Percentiles rank a stretch among this genome's conserved stretches.
These are phyloP conservation scores for Coemansia sp. DNA, from an alignment of 192 early-diverging fungal genomes.

Conservation along the genomic window DNA sequence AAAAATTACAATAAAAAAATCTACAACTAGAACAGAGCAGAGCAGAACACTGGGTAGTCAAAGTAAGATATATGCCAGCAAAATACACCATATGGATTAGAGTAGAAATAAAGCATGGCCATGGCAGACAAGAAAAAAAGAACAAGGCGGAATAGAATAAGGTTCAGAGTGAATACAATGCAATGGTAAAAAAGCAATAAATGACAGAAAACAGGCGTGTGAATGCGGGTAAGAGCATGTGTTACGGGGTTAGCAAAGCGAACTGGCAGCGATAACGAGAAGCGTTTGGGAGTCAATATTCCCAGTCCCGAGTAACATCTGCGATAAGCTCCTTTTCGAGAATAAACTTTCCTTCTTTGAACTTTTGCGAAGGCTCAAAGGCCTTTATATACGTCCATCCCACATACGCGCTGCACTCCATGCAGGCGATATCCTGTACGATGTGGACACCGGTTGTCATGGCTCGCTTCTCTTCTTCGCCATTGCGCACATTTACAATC, in stretches of 20 bases:
- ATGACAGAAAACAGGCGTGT: background rate
- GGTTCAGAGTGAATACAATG: background rate
- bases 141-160: background rate
- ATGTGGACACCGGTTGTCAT: constrained; percentile 54
- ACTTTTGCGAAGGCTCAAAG: constrained; percentile 33
- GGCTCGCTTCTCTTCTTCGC: constrained; percentile 42
- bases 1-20: constrained; percentile 1
- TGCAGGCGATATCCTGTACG: constrained; percentile 45
- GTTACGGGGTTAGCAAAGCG: constrained; percentile 3
- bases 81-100: too few species aligned
- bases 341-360: constrained; percentile 54
- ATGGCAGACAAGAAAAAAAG: too few species aligned
- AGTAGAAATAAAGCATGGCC: too few species aligned
- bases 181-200: background rate
- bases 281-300: constrained; percentile 13
- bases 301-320: constrained; percentile 43
- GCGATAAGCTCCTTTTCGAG: constrained; percentile 41
- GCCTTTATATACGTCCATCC: constrained; percentile 53
- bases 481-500: constrained; percentile 39
- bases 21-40: background rate
- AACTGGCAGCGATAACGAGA: constrained; percentile 8
- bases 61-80: too few species aligned
- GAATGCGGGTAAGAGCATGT: background rate
- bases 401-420: constrained; percentile 47
- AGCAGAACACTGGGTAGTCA: too few species aligned